Evolutionary conservation across 495 filamentous ascomycete species (phyloP), one percentile per base, ranked within the genome.

Genomic region (Apiosordaria backusii): DNA sequence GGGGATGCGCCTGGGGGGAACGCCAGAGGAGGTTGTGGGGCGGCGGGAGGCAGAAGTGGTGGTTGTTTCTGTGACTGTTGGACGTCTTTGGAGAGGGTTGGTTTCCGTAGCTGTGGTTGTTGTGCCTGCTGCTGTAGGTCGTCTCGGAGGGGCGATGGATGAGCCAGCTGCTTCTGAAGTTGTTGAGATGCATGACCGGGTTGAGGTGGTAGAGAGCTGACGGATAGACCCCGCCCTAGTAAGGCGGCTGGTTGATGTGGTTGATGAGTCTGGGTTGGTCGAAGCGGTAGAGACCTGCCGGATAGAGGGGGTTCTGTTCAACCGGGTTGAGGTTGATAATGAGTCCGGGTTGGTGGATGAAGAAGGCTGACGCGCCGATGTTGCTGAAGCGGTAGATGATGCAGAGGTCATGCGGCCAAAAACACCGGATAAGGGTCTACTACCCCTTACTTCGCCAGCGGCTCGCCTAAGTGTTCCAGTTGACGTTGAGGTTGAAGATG

Each of bases 1-100:
- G 71, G 74, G 26, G 55, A 71, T 23, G 72, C 70, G 26, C 69
- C 64, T 27, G 27, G 63, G 21, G 23, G 67, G 50, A 0, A 57
- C 57, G 0, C 65, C 71, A 4, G 74, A 67, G 3, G 74, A 76
- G 50, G 64, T 74, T 15, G 67, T 73, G 0, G 78, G 64, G 58
- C 57, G 35, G n/a, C 54, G 16, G 50, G 54, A 55, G 60, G 66
- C 15, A 18, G 52, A 57, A 15, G 62, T 27, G 67, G 50, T 40
- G 15, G 72, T 57, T 9, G 76, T 70, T 13, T 68, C 57, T 22
- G 72, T 66, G 16, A 74, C 65, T 15, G 71, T 50, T 10, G 57
- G 35, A 2, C 35, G 35, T 7, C 35, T 7, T 3, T 7, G 16
- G 3, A 45, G 35, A 9, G 35, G 35, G 6, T 7, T 45, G 35